These are phyloP conservation scores for Chaetomium olivaceum DNA, from an alignment of 2,329 filamentous ascomycete genomes.

Conservation along the genomic window DNA sequence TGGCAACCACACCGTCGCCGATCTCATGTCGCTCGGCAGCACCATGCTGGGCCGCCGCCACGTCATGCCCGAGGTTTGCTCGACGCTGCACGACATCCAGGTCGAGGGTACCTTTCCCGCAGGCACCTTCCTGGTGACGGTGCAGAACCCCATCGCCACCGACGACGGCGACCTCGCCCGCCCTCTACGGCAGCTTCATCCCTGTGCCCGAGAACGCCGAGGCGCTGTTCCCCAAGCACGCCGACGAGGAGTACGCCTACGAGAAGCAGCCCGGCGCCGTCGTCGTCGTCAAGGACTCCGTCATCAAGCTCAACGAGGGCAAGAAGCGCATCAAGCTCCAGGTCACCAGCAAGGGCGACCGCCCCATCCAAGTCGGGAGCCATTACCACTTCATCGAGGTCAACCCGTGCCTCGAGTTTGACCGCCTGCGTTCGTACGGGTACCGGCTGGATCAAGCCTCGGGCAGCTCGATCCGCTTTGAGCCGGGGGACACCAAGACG, in stretches of 20 bases:
- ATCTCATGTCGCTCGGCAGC: slow-evolving; percentile 88
- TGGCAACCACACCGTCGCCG: slow-evolving; percentile 87
- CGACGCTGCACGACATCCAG: slow-evolving; percentile 80
- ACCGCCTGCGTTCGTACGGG: slow-evolving; percentile 78
- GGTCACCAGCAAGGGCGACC: slow-evolving; percentile 84
- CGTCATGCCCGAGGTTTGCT: slow-evolving; percentile 78
- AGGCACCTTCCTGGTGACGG: slow-evolving; percentile 91
- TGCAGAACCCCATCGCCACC: slow-evolving; percentile 83
- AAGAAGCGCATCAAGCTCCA: slow-evolving; percentile 71
- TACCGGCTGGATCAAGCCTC: slow-evolving; percentile 87
- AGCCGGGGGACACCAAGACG: slow-evolving; percentile 89
- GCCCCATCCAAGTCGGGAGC: slow-evolving; percentile 88
- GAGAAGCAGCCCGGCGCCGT: slow-evolving; percentile 77
- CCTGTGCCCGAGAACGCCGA: slow-evolving; percentile 68
- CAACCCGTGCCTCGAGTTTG: slow-evolving; percentile 88
- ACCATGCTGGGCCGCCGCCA: slow-evolving; percentile 93
- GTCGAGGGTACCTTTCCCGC: slow-evolving; percentile 91
- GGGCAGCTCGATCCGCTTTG: slow-evolving; percentile 89
- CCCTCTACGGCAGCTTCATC: slow-evolving; percentile 88
- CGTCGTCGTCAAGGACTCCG: slow-evolving; percentile 65
- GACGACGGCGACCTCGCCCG: slow-evolving; percentile 85
- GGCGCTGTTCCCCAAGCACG: slow-evolving; percentile 66
- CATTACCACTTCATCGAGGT: slow-evolving; percentile 96
- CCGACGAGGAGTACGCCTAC: slow-evolving; percentile 65
- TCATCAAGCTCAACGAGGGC: slow-evolving; percentile 70